Percentiles rank a stretch among this genome's conserved stretches.
phyloP scores from a whole-genome alignment of 768 basidiomycete species.

The Russula vinacea region DNA sequence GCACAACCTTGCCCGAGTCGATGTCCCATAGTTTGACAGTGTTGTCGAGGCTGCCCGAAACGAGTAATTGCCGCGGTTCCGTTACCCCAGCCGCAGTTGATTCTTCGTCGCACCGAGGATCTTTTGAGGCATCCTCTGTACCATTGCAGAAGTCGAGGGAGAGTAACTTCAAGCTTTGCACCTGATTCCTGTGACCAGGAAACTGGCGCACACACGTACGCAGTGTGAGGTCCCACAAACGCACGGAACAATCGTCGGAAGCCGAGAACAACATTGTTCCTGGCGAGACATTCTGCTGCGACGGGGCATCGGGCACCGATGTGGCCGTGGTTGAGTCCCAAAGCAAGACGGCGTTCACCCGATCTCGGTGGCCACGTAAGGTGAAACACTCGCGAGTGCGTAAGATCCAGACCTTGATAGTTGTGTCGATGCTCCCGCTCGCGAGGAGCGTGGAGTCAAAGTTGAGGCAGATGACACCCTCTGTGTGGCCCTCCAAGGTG shows the following conservation, averaged over 20 bases:
- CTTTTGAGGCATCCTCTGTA: background rate
- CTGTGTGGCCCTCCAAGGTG: conserved; percentile 85
- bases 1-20: conserved; percentile 69
- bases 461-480: conserved; percentile 85
- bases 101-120: conserved; percentile 3
- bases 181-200: conserved; percentile 88
- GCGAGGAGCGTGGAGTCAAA: conserved; percentile 91
- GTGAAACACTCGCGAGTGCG: conserved; percentile 89
- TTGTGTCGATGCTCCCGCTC: conserved; percentile 90
- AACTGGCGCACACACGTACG: conserved; percentile 82
- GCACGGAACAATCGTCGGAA: conserved; percentile 90
- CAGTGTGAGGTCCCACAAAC: conserved; percentile 86
- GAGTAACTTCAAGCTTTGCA: conserved; percentile 84
- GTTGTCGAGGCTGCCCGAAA: conserved; percentile 91
- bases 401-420: conserved; percentile 93
- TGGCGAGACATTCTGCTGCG: conserved; percentile 58
- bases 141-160: conserved; percentile 46
- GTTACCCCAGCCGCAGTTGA: background rate
- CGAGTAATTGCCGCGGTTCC: conserved; percentile 56
- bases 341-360: conserved; percentile 92
- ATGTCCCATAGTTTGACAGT: conserved; percentile 97
- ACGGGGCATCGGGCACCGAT: conserved; percentile 34
- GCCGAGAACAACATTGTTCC: conserved; percentile 98
- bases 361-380: conserved; percentile 87
- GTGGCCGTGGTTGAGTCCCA: conserved; percentile 64